Evolutionary conservation across 768 basidiomycete species (phyloP).

Genomic region (Suillus luteus): DNA sequence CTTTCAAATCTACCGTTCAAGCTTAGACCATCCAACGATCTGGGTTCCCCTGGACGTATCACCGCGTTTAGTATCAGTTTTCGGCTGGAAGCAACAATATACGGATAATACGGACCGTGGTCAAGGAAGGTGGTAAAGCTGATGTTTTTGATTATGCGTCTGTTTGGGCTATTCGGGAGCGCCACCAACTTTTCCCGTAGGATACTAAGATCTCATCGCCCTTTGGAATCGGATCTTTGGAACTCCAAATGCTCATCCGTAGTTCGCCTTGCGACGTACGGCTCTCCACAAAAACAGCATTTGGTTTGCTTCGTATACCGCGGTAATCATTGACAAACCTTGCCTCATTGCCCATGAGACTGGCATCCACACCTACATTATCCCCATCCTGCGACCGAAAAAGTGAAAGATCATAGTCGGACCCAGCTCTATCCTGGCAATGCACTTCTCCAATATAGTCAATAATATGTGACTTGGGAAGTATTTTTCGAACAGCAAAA

Average conservation of each 20-base stretch:
- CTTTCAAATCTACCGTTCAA: slow-evolving; percentile 5
- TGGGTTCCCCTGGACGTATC: not conserved
- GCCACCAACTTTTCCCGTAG: slow-evolving; percentile 90
- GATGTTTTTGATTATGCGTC: not conserved
- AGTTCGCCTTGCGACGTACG: slow-evolving; percentile 58
- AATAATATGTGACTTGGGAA: slow-evolving; percentile 64
- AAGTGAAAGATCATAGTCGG: slow-evolving; percentile 91
- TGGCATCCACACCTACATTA: slow-evolving; percentile 80
- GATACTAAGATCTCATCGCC: slow-evolving; percentile 86
- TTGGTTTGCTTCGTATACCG: slow-evolving; percentile 68
- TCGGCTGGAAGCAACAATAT: not conserved
- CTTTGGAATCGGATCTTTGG: slow-evolving; percentile 59
- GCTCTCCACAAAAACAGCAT: slow-evolving; percentile 67
- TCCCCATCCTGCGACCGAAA: slow-evolving; percentile 55
- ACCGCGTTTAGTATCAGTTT: slow-evolving; percentile 2
- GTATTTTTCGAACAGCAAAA: slow-evolving; percentile 75
- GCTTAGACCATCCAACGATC: not conserved
- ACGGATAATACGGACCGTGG: slow-evolving; percentile 1
- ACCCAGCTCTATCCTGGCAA: slow-evolving; percentile 65
- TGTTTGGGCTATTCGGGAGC: slow-evolving; percentile 29
- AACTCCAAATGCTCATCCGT: slow-evolving; percentile 78
- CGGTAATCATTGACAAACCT: slow-evolving; percentile 92
- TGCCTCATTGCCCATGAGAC: slow-evolving; percentile 77
- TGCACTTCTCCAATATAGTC: slow-evolving; percentile 89
- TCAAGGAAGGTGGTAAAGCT: not conserved